These are phyloP conservation scores for Articulospora tetracladia DNA, from an alignment of 495 filamentous ascomycete species.

Conservation along the genomic window DNA sequence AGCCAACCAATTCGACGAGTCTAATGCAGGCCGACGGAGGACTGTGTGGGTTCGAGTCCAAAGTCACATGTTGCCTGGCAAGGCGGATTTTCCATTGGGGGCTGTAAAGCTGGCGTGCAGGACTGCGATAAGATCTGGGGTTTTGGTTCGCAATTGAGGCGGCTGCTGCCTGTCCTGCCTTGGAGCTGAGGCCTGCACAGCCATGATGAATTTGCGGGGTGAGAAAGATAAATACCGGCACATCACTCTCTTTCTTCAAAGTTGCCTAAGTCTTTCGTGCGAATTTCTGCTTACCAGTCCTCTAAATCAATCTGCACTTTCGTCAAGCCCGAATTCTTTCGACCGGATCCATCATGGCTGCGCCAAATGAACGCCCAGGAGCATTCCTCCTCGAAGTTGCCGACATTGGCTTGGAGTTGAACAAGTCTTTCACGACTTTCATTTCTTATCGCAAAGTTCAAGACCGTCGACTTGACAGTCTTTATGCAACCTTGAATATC, in stretches of 20 bases:
- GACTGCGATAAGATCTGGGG: not conserved
- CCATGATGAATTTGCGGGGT: not conserved
- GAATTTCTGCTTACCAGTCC: not conserved
- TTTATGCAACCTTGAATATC: constrained; percentile 10
- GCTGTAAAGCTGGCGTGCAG: not conserved
- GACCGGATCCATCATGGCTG: not conserved
- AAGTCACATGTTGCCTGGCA: too few species aligned
- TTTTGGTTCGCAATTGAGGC: not conserved
- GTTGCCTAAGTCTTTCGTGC: not conserved
- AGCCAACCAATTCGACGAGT: not conserved
- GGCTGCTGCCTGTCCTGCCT: constrained; percentile 1
- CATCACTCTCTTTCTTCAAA: not conserved
- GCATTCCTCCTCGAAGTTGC: constrained; percentile 4
- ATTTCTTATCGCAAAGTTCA: constrained; percentile 15
- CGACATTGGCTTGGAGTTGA: not conserved
- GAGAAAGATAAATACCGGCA: not conserved
- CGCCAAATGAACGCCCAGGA: constrained; percentile 5
- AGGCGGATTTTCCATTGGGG: not conserved
- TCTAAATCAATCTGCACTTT: not conserved
- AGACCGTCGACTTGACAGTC: constrained; percentile 5
- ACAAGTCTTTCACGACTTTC: constrained; percentile 7
- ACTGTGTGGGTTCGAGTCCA: not conserved
- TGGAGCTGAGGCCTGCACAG: not conserved
- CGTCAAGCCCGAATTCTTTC: not conserved
- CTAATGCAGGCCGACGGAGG: not conserved